Conservation (phyloP, 108 stramenopile genomes). For the Skeletonema potamos region DNA sequence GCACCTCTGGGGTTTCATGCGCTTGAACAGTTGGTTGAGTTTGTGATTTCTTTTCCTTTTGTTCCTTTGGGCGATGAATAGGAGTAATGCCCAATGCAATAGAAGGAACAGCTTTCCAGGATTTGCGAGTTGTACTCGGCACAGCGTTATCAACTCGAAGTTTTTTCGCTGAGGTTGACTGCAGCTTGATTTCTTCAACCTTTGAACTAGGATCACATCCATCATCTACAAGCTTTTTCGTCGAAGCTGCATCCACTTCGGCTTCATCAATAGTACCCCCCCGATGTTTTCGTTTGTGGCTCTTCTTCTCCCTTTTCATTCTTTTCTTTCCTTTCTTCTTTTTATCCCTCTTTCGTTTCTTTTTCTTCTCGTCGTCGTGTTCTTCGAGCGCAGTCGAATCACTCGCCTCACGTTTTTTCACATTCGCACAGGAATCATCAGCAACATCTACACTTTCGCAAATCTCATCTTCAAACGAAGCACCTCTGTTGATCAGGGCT, state of each 20-base stretch:
- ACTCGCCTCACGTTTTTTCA: conserved; percentile 14
- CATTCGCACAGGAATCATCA: neutral
- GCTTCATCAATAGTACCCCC: neutral
- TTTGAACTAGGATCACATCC: neutral
- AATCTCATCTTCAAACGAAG: conserved; percentile 11
- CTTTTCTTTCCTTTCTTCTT: conserved; percentile 20
- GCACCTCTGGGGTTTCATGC: neutral
- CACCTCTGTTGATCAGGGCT: conserved; percentile 18
- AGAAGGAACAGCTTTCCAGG: neutral
- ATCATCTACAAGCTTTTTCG: conserved; percentile 7
- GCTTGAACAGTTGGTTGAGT: neutral
- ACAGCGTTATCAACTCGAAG: neutral
- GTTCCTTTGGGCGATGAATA: neutral
- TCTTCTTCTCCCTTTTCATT: conserved; percentile 24
- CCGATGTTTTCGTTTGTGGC: conserved; percentile 17
- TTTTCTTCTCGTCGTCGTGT: conserved; percentile 17
- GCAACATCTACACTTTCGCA: neutral
- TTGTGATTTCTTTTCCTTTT: neutral
- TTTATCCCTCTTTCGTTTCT: conserved; percentile 22
- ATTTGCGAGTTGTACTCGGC: neutral
- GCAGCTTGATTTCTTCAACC: neutral
- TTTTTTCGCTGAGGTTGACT: neutral
- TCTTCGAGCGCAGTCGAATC: neutral
- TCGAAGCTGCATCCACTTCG: neutral
- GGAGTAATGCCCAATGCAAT: neutral